Conservation (phyloP, 2,329 filamentous ascomycete species). For the Alternaria postmessia region DNA sequence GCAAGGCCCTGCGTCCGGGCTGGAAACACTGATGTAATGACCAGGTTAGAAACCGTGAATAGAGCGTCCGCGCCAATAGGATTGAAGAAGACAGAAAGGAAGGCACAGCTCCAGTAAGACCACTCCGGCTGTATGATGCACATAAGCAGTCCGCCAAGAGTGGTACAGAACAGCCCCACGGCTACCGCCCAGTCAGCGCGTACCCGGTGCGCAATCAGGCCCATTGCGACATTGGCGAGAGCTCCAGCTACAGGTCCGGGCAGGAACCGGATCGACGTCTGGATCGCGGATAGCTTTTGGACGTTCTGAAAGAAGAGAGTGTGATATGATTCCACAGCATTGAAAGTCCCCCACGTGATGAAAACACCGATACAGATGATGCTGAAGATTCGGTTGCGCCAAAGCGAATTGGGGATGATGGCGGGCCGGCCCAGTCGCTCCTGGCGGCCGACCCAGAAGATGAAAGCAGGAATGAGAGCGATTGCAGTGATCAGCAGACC, state of each 20-base stretch:
- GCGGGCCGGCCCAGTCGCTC: constrained; percentile 59
- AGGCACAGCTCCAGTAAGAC: constrained; percentile 59
- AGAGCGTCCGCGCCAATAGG: constrained; percentile 56
- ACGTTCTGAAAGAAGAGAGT: constrained; percentile 57
- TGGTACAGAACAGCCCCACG: constrained; percentile 46
- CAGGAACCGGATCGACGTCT: constrained; percentile 54
- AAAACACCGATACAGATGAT: constrained; percentile 61
- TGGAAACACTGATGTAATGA: constrained; percentile 55
- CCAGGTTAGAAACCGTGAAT: constrained; percentile 55
- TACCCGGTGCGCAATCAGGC: constrained; percentile 56
- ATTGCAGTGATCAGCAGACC: constrained; percentile 56
- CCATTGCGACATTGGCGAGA: constrained; percentile 56
- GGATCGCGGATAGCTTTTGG: constrained; percentile 44
- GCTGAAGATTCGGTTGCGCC: constrained; percentile 66
- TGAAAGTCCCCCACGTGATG: constrained; percentile 47
- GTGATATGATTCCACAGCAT: constrained; percentile 29
- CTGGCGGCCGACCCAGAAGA: constrained; percentile 63
- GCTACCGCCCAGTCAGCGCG: constrained; percentile 55
- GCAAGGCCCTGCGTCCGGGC: constrained; percentile 54
- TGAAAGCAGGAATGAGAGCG: constrained; percentile 58
- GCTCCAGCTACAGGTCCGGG: constrained; percentile 53
- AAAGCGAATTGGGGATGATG: constrained; percentile 69
- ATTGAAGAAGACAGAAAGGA: constrained; percentile 55
- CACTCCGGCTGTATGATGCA: constrained; percentile 52
- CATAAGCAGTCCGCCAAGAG: background rate